Conservation (phyloP, 1,284 basidiomycete genomes). For the Takashimella tepidaria region DNA sequence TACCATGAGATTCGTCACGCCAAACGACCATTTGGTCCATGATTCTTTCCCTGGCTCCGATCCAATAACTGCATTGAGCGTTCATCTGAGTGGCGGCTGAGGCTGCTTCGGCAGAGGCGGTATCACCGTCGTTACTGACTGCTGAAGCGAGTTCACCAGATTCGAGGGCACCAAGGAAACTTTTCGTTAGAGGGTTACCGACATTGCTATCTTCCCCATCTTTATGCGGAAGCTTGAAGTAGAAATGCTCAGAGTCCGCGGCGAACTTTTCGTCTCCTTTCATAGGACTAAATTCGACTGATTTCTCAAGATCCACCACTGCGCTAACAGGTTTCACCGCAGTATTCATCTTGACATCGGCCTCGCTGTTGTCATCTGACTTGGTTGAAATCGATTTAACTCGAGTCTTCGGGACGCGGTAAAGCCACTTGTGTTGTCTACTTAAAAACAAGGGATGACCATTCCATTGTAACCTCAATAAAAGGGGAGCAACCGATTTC, state of each 20-base stretch:
- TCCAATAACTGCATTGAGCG: slow-evolving; percentile 96
- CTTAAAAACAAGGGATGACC: slow-evolving; percentile 81
- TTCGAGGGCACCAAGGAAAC: slow-evolving; percentile 81
- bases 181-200: slow-evolving; percentile 83
- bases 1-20: slow-evolving; percentile 65
- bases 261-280: slow-evolving; percentile 21
- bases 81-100: slow-evolving; percentile 86
- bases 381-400: not conserved
- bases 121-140: slow-evolving; percentile 37
- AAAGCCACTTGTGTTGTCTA: slow-evolving; percentile 87
- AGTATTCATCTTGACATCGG: slow-evolving; percentile 51
- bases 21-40: slow-evolving; percentile 91
- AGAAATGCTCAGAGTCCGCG: slow-evolving; percentile 45
- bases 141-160: slow-evolving; percentile 67
- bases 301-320: slow-evolving; percentile 2
- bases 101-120: slow-evolving; percentile 62
- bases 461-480: slow-evolving; percentile 83
- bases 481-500: slow-evolving; percentile 74
- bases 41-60: slow-evolving; percentile 86
- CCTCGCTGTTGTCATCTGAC: slow-evolving; percentile 10
- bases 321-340: not conserved
- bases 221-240: slow-evolving; percentile 93
- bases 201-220: slow-evolving; percentile 93
- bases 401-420: slow-evolving; percentile 58
- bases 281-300: slow-evolving; percentile 14